These are phyloP conservation scores for Phyllosticta citriasiana DNA, from an alignment of 2,329 filamentous ascomycete genomes.

Conservation along the genomic window DNA sequence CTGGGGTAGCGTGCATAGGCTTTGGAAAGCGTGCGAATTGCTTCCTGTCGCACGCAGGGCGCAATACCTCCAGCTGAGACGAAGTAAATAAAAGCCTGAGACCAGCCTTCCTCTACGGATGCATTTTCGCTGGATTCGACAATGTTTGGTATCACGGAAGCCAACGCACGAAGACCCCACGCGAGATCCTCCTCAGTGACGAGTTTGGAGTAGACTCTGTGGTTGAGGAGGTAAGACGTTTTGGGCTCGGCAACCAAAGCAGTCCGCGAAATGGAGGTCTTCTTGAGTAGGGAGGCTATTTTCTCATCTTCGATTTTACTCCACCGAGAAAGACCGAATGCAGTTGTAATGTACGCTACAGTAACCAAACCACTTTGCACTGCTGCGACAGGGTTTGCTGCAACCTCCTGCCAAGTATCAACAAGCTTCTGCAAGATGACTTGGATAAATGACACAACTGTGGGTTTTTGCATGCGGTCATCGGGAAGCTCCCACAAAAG, in stretches of 20 bases:
- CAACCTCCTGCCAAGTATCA: slow-evolving; percentile 67
- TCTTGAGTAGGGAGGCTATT: slow-evolving; percentile 48
- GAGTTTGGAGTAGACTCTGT: slow-evolving; percentile 75
- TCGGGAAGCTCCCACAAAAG: slow-evolving; percentile 52
- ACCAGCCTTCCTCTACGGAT: slow-evolving; percentile 60
- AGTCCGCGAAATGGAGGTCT: slow-evolving; percentile 53
- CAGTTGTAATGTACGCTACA: slow-evolving; percentile 63
- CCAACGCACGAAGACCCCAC: slow-evolving; percentile 66
- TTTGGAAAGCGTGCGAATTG: slow-evolving; percentile 50
- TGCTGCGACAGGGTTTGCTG: slow-evolving; percentile 65
- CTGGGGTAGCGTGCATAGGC: slow-evolving; percentile 53
- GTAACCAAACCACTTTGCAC: slow-evolving; percentile 76
- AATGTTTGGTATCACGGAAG: slow-evolving; percentile 49
- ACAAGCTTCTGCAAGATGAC: slow-evolving; percentile 47
- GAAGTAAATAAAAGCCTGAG: slow-evolving; percentile 73
- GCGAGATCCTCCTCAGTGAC: slow-evolving; percentile 61
- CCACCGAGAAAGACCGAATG: slow-evolving; percentile 49
- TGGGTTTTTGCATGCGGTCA: slow-evolving; percentile 38
- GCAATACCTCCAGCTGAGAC: slow-evolving; percentile 55
- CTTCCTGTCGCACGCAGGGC: slow-evolving; percentile 53
- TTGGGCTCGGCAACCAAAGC: slow-evolving; percentile 65
- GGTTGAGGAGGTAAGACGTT: slow-evolving; percentile 76
- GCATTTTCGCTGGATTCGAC: slow-evolving; percentile 33
- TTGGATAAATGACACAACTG: slow-evolving; percentile 38
- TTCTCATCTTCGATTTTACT: slow-evolving; percentile 46